phyloP scores from a whole-genome alignment of 116 monocot species.

The Zostera marina region DNA sequence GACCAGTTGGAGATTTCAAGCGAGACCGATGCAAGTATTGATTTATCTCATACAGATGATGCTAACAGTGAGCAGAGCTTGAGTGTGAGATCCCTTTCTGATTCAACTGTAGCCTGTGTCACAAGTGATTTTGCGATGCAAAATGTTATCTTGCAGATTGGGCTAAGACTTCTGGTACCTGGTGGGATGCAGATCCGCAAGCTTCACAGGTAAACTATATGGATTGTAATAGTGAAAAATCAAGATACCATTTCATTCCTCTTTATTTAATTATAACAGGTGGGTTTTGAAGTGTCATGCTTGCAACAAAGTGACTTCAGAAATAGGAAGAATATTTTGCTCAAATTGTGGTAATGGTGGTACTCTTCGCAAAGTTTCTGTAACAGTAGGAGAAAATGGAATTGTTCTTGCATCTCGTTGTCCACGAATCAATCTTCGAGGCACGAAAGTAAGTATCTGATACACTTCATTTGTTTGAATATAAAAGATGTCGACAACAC shows the following conservation, averaged over 20 bases:
- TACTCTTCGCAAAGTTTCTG: constrained; percentile 84
- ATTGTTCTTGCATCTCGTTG: constrained; percentile 52
- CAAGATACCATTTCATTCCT: neutral
- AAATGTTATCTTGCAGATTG: constrained; percentile 95
- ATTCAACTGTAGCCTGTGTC: constrained; percentile 85
- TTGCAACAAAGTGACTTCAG: constrained; percentile 79
- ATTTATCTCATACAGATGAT: constrained; percentile 27
- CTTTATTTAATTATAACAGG: constrained; percentile 16
- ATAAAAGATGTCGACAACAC: neutral
- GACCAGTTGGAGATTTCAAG: constrained; percentile 40
- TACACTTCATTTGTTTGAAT: neutral
- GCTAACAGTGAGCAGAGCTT: constrained; percentile 63
- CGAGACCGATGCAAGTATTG: constrained; percentile 28
- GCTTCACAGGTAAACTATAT: constrained; percentile 45
- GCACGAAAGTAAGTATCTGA: constrained; percentile 57
- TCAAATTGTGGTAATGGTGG: constrained; percentile 98
- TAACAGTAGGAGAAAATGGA: constrained; percentile 84
- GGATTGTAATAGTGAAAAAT: neutral
- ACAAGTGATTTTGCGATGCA: constrained; percentile 99
- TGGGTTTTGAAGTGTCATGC: constrained; percentile 99
- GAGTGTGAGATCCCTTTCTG: constrained; percentile 50
- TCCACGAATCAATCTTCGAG: constrained; percentile 67
- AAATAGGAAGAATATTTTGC: constrained; percentile 86
- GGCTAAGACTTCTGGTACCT: constrained; percentile 69
- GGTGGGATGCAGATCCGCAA: constrained; percentile 94